These are phyloP conservation scores for Cicer yamashitae DNA, from an alignment of 306 rosid species.

Conservation along the genomic window DNA sequence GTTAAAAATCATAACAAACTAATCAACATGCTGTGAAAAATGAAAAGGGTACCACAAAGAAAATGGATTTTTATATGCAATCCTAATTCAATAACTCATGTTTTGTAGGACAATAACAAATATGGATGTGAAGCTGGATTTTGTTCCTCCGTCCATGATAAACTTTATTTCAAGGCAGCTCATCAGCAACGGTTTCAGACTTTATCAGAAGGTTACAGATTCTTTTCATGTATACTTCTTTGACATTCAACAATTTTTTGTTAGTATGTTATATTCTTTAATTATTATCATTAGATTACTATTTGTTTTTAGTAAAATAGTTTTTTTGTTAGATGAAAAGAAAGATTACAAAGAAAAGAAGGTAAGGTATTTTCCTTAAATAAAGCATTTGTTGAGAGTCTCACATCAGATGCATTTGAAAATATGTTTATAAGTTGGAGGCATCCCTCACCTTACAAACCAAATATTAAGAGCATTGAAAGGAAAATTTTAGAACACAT, in stretches of 20 bases:
- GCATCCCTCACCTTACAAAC: too few relatives aligned
- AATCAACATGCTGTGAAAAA: conserved; percentile 1
- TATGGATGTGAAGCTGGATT: conserved; percentile 93
- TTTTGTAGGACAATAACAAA: conserved; percentile 81
- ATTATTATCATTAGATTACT: too few relatives aligned
- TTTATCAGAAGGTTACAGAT: conserved; percentile 80
- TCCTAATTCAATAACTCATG: conserved; percentile 39
- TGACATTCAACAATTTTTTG: not conserved
- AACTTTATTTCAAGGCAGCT: conserved; percentile 94
- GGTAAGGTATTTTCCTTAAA: not conserved
- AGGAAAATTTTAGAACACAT: conserved; percentile 1
- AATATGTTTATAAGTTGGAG: too few relatives aligned
- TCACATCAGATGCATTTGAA: too few relatives aligned
- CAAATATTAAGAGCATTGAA: not conserved
- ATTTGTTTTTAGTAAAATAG: too few relatives aligned
- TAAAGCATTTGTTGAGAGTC: not conserved
- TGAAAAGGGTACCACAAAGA: conserved; percentile 14
- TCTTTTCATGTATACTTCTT: conserved; percentile 32
- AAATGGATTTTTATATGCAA: conserved; percentile 6
- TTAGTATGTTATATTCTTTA: not conserved
- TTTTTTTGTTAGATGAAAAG: too few relatives aligned
- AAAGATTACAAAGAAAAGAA: not conserved
- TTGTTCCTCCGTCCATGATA: conserved; percentile 81
- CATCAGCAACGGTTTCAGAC: conserved; percentile 86
- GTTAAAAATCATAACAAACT: too few relatives aligned